Evolutionary conservation across 106 monocot species (phyloP), one percentile per base, ranked within the genome.

Genomic region (Xerophyta viscosa): DNA sequence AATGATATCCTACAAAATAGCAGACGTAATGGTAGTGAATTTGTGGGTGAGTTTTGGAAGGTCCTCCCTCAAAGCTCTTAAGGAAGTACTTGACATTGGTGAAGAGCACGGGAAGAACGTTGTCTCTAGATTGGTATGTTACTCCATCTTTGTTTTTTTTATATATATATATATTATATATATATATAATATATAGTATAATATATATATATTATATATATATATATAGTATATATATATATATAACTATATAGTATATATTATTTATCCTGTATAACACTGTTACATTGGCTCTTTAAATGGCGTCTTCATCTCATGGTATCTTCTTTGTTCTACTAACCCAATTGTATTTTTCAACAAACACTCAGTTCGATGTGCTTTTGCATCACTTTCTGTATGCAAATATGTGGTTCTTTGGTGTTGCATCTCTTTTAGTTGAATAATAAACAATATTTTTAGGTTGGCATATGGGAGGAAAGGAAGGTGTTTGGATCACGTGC

Each of bases 1-100:
- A 98, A 98, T 74, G 96, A 98, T 49, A 90, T 98, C 42, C 60
- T 98, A 50, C 96, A 98, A 61, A 98, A 98, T 56, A 98, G 90
- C 59, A 82, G 43, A 48, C 81, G 81, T 4, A 98, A 76, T 44
- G 89, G 96, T n/a, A 86, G 41, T 41, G 96, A 98, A 60, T 98
- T 98, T 58, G 96, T 98, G 1, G 71, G 55, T 30, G 96, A 98
- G 29, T 98, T 98, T 54, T 98, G 96, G 96, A 98, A 98, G 66
- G 84, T 98, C 57, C 96, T 98, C 74, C 96, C 96, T 43, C n/a
- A 56, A 62, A 49, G 89, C 89, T 17, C 70, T 98, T 48, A 98
- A 90, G 62, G 82, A 86, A 69, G 85, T 98, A 28, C 21, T 25
- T 11, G 86, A 86, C 22, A 76, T 66, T 71, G 82, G 86, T 20